Percentiles rank a stretch among this genome's conserved stretches.
Evolutionary conservation across 306 rosid species (phyloP).

Genomic region (Prunus fruticosa): DNA sequence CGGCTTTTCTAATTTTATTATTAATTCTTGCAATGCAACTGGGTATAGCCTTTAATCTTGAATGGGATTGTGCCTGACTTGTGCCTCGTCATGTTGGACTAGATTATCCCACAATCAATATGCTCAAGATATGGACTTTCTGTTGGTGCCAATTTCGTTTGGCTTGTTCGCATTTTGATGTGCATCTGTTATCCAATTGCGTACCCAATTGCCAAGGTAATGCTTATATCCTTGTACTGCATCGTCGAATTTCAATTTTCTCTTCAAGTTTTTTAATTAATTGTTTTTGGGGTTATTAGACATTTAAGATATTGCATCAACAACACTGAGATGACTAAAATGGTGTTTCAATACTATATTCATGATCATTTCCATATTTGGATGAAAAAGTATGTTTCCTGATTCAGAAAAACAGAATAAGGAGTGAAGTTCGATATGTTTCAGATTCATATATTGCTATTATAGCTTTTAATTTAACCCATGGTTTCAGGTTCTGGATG

Average conservation of each 20-base stretch:
- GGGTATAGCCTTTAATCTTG: not conserved
- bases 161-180: conserved; percentile 81
- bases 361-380: not conserved
- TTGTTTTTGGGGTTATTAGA: not conserved
- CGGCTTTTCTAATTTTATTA: conserved; percentile 4
- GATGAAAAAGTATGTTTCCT: not conserved
- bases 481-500: conserved; percentile 71
- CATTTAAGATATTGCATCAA: not conserved
- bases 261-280: not conserved
- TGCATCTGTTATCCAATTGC: conserved; percentile 76
- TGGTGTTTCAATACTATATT: not conserved
- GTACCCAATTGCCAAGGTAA: conserved; percentile 81
- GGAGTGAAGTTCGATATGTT: not conserved
- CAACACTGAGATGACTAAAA: not conserved
- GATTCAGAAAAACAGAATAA: not conserved
- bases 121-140: conserved; percentile 76
- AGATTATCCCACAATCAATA: conserved; percentile 92
- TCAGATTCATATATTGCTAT: not conserved
- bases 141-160: conserved; percentile 74
- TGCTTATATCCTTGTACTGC: not conserved
- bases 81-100: conserved; percentile 21
- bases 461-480: conserved; percentile 7
- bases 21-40: conserved; percentile 5
- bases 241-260: not conserved
- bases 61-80: conserved; percentile 25